Evolutionary conservation across 129 eudicot genomes (phyloP).

Genomic region (Erigeron canadensis): DNA sequence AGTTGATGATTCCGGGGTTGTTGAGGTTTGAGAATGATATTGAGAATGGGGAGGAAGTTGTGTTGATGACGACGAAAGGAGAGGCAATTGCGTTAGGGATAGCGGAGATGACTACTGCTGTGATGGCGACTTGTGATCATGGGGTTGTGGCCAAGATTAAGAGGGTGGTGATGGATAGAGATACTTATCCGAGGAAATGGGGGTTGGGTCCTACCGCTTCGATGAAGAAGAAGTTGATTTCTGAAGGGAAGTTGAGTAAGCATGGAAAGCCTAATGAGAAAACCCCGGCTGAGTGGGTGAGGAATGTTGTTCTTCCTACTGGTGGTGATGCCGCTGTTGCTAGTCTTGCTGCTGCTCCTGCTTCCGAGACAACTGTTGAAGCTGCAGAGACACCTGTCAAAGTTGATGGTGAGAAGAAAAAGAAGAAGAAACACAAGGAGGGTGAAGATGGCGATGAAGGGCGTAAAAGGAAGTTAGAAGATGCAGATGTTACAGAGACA

Average conservation of each 20-base stretch:
- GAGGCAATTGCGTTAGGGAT: slow-evolving; percentile 88
- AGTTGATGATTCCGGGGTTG: slow-evolving; percentile 87
- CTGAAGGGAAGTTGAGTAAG: slow-evolving; percentile 81
- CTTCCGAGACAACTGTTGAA: too few species aligned
- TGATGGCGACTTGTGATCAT: slow-evolving; percentile 95
- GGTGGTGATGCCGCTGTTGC: slow-evolving; percentile 75
- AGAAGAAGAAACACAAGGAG: slow-evolving; percentile 38
- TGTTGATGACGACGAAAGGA: slow-evolving; percentile 87
- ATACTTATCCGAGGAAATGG: slow-evolving; percentile 94
- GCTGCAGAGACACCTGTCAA: not conserved
- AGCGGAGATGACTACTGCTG: slow-evolving; percentile 93
- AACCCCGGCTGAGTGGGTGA: slow-evolving; percentile 77
- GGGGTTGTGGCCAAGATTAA: slow-evolving; percentile 93
- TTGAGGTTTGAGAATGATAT: slow-evolving; percentile 78
- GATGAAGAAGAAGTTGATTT: slow-evolving; percentile 83
- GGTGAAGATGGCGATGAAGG: slow-evolving; percentile 32
- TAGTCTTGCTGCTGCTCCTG: slow-evolving; percentile 49
- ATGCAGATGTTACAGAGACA: slow-evolving; percentile 29
- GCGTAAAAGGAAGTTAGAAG: slow-evolving; percentile 46
- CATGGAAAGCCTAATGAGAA: slow-evolving; percentile 82
- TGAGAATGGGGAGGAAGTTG: slow-evolving; percentile 82
- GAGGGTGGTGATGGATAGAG: slow-evolving; percentile 97
- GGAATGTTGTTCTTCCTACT: slow-evolving; percentile 76
- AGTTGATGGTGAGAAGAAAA: slow-evolving; percentile 52
- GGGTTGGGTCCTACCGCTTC: slow-evolving; percentile 94